phyloP scores from a whole-genome alignment of 2,329 filamentous ascomycete genomes.

The Lojkania enalia region DNA sequence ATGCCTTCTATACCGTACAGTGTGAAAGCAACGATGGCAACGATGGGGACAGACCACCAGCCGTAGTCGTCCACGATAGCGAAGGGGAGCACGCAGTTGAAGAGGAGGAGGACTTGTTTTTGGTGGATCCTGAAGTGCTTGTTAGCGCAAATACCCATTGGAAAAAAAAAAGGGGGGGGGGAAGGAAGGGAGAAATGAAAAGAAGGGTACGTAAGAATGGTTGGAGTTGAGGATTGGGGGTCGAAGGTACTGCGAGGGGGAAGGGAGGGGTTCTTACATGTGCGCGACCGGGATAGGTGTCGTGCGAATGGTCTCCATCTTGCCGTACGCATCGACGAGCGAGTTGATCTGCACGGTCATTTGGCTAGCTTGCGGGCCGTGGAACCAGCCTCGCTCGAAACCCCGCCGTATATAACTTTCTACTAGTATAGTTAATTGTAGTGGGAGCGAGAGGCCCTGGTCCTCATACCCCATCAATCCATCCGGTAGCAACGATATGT shows the following conservation, averaged over 20 bases:
- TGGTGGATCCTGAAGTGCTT: slow-evolving; percentile 58
- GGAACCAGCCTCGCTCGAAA: slow-evolving; percentile 61
- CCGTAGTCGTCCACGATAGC: slow-evolving; percentile 65
- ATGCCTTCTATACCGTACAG: slow-evolving; percentile 68
- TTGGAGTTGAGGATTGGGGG: background rate
- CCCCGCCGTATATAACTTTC: slow-evolving; percentile 64
- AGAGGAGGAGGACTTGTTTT: slow-evolving; percentile 65
- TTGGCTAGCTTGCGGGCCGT: slow-evolving; percentile 61
- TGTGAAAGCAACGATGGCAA: slow-evolving; percentile 64
- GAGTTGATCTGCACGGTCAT: slow-evolving; percentile 62
- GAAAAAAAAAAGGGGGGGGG: background rate
- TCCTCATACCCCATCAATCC: slow-evolving; percentile 59
- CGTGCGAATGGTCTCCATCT: slow-evolving; percentile 67
- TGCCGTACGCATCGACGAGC: slow-evolving; percentile 62
- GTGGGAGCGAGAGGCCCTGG: slow-evolving; percentile 61
- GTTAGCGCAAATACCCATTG: slow-evolving; percentile 3
- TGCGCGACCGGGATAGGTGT: slow-evolving; percentile 68
- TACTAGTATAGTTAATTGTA: slow-evolving; percentile 63
- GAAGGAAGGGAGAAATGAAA: too few relatives aligned
- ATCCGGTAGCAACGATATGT: slow-evolving; percentile 54
- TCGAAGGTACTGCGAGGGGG: background rate
- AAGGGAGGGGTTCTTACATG: slow-evolving; percentile 43
- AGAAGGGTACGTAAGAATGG: background rate
- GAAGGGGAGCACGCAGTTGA: slow-evolving; percentile 63
- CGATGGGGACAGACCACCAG: slow-evolving; percentile 64